These are phyloP conservation scores for Alternaria metachromatica DNA, from an alignment of 2,329 filamentous ascomycete genomes.

Conservation along the genomic window DNA sequence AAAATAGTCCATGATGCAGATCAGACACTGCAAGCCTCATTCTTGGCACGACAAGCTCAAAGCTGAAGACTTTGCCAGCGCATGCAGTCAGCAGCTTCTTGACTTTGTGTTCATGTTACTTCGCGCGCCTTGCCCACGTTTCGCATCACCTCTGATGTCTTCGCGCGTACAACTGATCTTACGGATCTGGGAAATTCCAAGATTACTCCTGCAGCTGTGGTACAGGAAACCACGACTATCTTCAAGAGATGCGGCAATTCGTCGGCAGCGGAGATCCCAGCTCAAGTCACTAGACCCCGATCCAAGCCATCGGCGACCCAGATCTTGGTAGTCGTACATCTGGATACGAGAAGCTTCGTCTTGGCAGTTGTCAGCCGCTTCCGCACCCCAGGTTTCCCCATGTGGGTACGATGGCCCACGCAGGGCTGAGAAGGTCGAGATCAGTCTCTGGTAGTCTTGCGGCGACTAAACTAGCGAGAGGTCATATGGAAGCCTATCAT, in stretches of 20 bases:
- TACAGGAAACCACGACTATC: not conserved
- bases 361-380: conserved; percentile 18
- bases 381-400: conserved; percentile 1
- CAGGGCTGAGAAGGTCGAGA: conserved; percentile 13
- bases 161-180: not conserved
- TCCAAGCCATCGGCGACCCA: not conserved
- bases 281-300: not conserved
- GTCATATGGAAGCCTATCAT: conserved; percentile 6
- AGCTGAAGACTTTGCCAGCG: not conserved
- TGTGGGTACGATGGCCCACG: not conserved
- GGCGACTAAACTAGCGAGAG: conserved; percentile 5
- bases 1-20: conserved; percentile 5
- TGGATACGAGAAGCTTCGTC: not conserved
- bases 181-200: not conserved
- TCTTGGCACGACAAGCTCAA: not conserved
- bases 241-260: not conserved
- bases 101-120: not conserved
- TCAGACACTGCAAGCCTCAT: not conserved
- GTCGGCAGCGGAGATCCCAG: not conserved
- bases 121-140: not conserved
- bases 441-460: conserved; percentile 2
- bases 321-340: not conserved
- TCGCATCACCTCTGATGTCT: not conserved
- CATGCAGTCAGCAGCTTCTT: not conserved
- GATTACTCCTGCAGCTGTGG: not conserved